Conservation (phyloP, 345 rosid species). For the Brassica juncea region DNA sequence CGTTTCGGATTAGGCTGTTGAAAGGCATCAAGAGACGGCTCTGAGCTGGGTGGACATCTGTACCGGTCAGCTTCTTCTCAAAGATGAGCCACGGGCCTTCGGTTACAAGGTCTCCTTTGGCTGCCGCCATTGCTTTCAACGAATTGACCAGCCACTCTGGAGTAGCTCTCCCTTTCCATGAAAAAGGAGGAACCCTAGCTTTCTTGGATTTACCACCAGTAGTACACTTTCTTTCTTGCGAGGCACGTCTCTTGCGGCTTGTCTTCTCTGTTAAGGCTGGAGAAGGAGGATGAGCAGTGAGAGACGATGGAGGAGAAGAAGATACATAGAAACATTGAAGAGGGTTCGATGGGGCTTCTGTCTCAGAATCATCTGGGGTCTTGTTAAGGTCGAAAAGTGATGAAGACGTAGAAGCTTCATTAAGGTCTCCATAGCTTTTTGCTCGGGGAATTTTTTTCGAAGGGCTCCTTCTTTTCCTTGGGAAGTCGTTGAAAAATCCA, state of each 20-base stretch:
- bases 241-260: conserved; percentile 1
- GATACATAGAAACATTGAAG: background rate
- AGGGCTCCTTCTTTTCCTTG: background rate
- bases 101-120: background rate
- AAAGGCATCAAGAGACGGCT: conserved; percentile 26
- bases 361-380: background rate
- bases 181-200: background rate
- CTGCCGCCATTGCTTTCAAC: background rate
- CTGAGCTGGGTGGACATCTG: background rate
- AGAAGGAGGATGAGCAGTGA: background rate
- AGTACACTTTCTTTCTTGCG: background rate
- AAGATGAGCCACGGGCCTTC: background rate
- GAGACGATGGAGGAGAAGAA: background rate
- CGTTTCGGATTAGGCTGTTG: background rate
- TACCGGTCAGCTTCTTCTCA: background rate
- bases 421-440: conserved; percentile 1
- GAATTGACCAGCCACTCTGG: background rate
- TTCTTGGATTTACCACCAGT: conserved; percentile 8
- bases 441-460: background rate
- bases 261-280: background rate
- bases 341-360: background rate
- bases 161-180: background rate
- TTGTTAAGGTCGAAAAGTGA: background rate
- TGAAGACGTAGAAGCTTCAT: background rate
- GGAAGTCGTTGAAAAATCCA: background rate